phyloP scores from a whole-genome alignment of 169 alveolate species.

The Cryptosporidium baileyi region DNA sequence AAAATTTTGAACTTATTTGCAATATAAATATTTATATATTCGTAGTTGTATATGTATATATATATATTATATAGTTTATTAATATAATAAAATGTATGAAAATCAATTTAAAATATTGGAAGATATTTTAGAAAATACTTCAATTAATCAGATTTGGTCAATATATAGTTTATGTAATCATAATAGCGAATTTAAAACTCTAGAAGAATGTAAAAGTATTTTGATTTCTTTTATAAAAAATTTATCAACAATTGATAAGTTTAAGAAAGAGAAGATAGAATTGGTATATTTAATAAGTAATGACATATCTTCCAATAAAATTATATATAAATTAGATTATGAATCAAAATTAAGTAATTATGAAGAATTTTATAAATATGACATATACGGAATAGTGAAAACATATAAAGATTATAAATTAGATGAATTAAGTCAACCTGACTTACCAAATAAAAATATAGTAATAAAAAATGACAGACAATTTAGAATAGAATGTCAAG shows the following conservation, averaged over 20 bases:
- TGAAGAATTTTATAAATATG: background rate
- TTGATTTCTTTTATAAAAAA: background rate
- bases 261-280: background rate
- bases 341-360: background rate
- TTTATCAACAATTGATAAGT: background rate
- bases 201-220: background rate
- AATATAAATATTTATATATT: too few species aligned
- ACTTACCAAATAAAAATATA: background rate
- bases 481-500: constrained; percentile 29
- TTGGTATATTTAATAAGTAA: constrained; percentile 4
- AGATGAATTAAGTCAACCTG: background rate
- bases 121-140: background rate
- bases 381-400: constrained; percentile 12
- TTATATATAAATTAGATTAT: background rate
- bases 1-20: too few species aligned
- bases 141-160: constrained; percentile 18
- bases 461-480: background rate
- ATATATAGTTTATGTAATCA: constrained; percentile 55
- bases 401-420: background rate
- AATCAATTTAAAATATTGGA: constrained; percentile 11
- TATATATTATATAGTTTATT: too few species aligned
- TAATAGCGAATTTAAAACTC: background rate
- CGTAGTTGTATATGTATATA: too few species aligned
- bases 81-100: background rate
- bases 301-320: background rate